Base-by-base conservation (phyloP, 768 basidiomycete genomes). In the Sutorius australiensis region DNA sequence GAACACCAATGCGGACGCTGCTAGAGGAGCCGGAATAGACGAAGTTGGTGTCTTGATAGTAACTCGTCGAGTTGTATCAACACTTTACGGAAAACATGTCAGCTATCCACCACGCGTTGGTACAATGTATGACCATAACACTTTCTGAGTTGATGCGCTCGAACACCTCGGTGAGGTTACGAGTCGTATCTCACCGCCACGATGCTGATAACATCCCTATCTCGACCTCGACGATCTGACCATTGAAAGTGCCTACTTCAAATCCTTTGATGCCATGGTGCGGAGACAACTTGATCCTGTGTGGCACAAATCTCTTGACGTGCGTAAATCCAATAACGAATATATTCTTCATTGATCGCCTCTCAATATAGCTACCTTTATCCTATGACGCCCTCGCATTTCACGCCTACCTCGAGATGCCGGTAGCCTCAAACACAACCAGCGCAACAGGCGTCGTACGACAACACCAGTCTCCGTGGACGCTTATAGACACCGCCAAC, bases 151-250 rank as follows among this genome's bases (percentile, higher is more conserved):
- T 99, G 36, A 94, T 92, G 66, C 81, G 92, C 32, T 90, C 90
- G 41, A 90, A 94, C 60, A 84, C 86, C 58, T 82, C 78, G 39
- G 87, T 83, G 40, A 68, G 58, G 17, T 49, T 6, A 13, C 43
- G n/a, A 36, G 8, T 12, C 39, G 14, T 11, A 10, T 21, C 33
- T 42, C n/a, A 16, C 56, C 19, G 19, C 50, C 5, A 17, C 47
- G 3, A n/a, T 11, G 30, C 12, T 51, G 8, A 54, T 33, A 24
- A 10, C 5, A 6, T 47, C 31, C n/a, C 13, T 65, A 98, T 93
- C 82, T 98, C 19, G 95, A 98, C 48, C 76, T 98, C 14, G 95
- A 98, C 59, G 94, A 97, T 56, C 77, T 98, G 53, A 93, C 82
- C 24, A 80, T 98, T 43, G 90, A 97, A 63, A 94, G 89, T 61